Conservation (phyloP, 2,329 filamentous ascomycete species). For the Aspergillus versicolor region DNA sequence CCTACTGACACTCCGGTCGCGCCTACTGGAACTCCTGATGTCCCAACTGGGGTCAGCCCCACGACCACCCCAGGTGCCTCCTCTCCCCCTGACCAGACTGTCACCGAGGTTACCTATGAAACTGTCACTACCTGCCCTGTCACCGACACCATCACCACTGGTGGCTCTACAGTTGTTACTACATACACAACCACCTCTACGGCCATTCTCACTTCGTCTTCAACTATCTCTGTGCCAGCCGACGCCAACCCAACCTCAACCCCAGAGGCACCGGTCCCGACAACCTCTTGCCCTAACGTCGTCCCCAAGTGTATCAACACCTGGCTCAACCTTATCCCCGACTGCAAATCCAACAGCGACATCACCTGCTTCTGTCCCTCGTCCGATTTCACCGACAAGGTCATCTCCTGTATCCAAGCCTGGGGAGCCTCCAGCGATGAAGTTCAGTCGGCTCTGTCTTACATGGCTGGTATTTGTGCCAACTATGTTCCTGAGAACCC, state of each 20-base stretch:
- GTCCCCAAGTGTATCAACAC: conserved; percentile 91
- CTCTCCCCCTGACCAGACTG: neutral
- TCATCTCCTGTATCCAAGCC: conserved; percentile 78
- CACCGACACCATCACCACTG: conserved; percentile 39
- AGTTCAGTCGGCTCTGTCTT: conserved; percentile 70
- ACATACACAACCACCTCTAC: conserved; percentile 60
- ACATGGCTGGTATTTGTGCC: conserved; percentile 90
- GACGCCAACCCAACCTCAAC: neutral
- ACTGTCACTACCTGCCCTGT: conserved; percentile 35
- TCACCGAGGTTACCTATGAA: conserved; percentile 20
- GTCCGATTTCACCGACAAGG: conserved; percentile 69
- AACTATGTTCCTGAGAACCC: conserved; percentile 73
- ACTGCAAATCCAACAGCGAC: conserved; percentile 83
- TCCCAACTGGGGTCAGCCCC: too few relatives aligned
- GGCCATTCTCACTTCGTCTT: conserved; percentile 33
- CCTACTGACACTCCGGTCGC: neutral
- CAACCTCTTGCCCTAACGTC: conserved; percentile 59
- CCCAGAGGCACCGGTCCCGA: conserved; percentile 22
- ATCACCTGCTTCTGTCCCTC: conserved; percentile 83
- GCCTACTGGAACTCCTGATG: neutral
- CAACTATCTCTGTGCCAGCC: conserved; percentile 12
- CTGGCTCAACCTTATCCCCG: conserved; percentile 68
- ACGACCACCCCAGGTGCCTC: neutral
- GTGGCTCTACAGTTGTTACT: conserved; percentile 49
- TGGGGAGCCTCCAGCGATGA: conserved; percentile 67